Evolutionary conservation across 208 protist genomes (phyloP).

Genomic region (Angomonas ambiguus): DNA sequence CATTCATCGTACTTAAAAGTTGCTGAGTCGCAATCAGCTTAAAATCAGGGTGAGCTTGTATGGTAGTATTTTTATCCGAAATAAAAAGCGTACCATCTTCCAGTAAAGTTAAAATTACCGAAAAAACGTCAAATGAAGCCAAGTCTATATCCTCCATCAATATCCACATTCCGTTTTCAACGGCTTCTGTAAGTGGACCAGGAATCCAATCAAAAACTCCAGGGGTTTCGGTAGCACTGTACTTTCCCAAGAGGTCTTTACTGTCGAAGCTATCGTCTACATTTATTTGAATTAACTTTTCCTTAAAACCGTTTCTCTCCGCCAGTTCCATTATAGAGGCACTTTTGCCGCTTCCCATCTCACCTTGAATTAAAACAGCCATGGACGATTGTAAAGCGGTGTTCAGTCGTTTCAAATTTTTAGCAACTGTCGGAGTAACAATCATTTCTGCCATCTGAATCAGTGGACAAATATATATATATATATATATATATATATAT

Average conservation of each 20-base stretch:
- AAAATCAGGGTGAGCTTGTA: slow-evolving; percentile 84
- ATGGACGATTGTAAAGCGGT: slow-evolving; percentile 43
- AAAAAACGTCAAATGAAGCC: slow-evolving; percentile 97
- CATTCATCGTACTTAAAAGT: slow-evolving; percentile 43
- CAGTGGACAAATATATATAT: slow-evolving; percentile 7
- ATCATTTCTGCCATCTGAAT: background rate
- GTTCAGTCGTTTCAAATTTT: slow-evolving; percentile 42
- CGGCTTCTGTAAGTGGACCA: slow-evolving; percentile 96
- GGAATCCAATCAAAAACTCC: slow-evolving; percentile 98
- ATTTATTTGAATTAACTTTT: slow-evolving; percentile 83
- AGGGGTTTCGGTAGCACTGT: slow-evolving; percentile 96
- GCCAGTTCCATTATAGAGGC: slow-evolving; percentile 59
- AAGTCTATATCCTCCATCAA: slow-evolving; percentile 99
- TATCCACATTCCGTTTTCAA: slow-evolving; percentile 96
- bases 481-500: slow-evolving; percentile 16
- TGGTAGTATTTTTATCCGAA: slow-evolving; percentile 91
- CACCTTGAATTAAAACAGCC: slow-evolving; percentile 81
- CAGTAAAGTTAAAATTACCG: slow-evolving; percentile 96
- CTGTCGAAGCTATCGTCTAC: slow-evolving; percentile 98
- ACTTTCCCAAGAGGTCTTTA: slow-evolving; percentile 98
- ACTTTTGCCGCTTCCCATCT: slow-evolving; percentile 85
- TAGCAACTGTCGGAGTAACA: slow-evolving; percentile 21
- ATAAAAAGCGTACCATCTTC: slow-evolving; percentile 95
- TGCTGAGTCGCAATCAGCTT: slow-evolving; percentile 89
- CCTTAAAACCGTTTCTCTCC: slow-evolving; percentile 43